A percentile compares a stretch with the other conserved stretches of the same genome.
phyloP scores from a whole-genome alignment of 768 basidiomycete species.

The Suillus subluteus region DNA sequence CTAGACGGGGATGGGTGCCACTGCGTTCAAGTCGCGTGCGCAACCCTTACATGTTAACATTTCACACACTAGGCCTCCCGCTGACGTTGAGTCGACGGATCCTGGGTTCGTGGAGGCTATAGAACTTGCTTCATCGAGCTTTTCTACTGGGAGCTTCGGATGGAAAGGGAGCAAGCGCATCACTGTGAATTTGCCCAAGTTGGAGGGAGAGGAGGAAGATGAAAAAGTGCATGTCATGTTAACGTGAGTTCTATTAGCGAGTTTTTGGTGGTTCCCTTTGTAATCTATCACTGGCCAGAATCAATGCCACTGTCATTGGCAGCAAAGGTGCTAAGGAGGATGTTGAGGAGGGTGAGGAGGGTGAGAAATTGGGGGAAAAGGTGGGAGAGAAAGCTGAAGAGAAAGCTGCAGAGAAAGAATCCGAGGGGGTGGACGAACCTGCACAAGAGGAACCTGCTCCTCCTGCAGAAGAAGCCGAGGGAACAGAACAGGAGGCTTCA shows the following conservation, averaged over 20 bases:
- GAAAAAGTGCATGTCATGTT: slow-evolving; percentile 76
- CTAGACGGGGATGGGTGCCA: slow-evolving; percentile 50
- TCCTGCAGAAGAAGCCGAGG: slow-evolving; percentile 19
- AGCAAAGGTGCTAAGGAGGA: slow-evolving; percentile 58
- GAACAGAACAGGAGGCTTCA: slow-evolving; percentile 13
- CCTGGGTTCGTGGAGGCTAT: slow-evolving; percentile 63
- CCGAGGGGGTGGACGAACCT: slow-evolving; percentile 24
- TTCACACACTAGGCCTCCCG: slow-evolving; percentile 63
- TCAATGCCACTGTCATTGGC: slow-evolving; percentile 77
- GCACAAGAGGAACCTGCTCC: slow-evolving; percentile 22
- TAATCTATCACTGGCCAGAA: slow-evolving; percentile 40
- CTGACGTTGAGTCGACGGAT: slow-evolving; percentile 46
- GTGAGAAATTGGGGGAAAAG: slow-evolving; percentile 28
- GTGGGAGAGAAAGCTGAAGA: slow-evolving; percentile 28
- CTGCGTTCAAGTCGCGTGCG: slow-evolving; percentile 65
- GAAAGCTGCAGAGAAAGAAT: slow-evolving; percentile 31
- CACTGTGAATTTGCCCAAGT: slow-evolving; percentile 60
- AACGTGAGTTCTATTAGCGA: slow-evolving; percentile 52
- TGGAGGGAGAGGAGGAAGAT: slow-evolving; percentile 51
- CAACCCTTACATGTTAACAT: slow-evolving; percentile 69
- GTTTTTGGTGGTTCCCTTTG: neutral
- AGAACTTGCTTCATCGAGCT: slow-evolving; percentile 59
- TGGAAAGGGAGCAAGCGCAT: slow-evolving; percentile 81
- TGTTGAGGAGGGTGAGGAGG: slow-evolving; percentile 39
- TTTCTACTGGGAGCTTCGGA: slow-evolving; percentile 79